Evolutionary conservation across 2,329 filamentous ascomycete genomes (phyloP), one percentile per base, ranked within the genome.

Genomic region (Penicillium sp.): DNA sequence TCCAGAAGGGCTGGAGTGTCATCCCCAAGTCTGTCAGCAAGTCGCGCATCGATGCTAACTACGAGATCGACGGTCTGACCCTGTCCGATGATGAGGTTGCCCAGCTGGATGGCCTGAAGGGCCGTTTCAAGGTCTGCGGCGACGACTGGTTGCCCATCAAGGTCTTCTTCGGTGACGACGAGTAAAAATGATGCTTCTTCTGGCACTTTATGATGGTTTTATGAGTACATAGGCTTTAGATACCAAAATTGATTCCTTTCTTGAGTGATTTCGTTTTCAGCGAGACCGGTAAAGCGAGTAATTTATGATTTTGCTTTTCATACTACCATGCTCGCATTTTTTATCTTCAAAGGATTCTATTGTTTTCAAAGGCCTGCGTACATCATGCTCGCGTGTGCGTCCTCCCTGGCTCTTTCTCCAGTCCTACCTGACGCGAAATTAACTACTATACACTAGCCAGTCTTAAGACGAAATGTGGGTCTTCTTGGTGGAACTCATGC

Each of bases 141-240:
- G 91, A 93, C 70, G 75, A 69, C 24, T 93, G 88, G 87, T 64
- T 77, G 50, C 90, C 89, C 0, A 74, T 89, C 56, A 88, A 87
- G 81, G 89, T 93, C 31, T 94, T 94, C 81, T 91, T 91, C 70
- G 89, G 88, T 7, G 89, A 92, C 66, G 88, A 92, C 67, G 89
- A 92, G 78, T 92, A 85, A 68, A n/a, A 45, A 67, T 49, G 37
- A 14, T 45, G 42, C 42, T 23, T 10, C 10, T 64, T n/a, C 23
- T 34, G 52, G 18, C 29, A 43, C 43, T 56, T 59, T 31, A 66
- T 62, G 51, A 51, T 54, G 14, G 34, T 34, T 60, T 57, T 36
- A 56, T 60, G 58, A 59, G 49, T 61, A 52, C 48, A 64, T 62
- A 63, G 39, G 54, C n/a, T 58, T 52, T 57, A 60, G 55, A 65